Percentiles rank a stretch among this genome's conserved stretches.
Conservation (phyloP, 208 protist genomes). For the Leishmania guyanensis region DNA sequence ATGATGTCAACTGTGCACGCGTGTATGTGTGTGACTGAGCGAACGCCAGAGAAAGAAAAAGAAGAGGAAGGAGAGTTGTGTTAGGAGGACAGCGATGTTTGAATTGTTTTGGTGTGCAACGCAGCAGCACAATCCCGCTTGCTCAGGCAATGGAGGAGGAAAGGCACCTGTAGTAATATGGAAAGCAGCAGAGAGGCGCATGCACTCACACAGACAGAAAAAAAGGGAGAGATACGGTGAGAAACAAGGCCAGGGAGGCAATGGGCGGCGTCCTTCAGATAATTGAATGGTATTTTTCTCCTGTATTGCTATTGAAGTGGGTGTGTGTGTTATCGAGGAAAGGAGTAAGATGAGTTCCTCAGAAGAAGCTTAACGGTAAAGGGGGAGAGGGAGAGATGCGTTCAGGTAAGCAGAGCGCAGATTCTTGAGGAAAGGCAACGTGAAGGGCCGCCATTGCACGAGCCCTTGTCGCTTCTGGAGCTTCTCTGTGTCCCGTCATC, state of each 20-base stretch:
- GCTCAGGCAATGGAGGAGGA: not conserved
- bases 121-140: not conserved
- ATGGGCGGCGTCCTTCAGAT: not conserved
- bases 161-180: not conserved
- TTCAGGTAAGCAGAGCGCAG: not conserved
- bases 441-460: not conserved
- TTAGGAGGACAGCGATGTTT: slow-evolving; percentile 2
- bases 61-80: not conserved
- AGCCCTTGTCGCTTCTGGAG: not conserved
- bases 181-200: not conserved
- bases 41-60: slow-evolving; percentile 3
- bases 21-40: slow-evolving; percentile 1
- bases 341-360: too few species aligned
- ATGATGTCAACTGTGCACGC: not conserved
- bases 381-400: not conserved
- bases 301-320: too few species aligned
- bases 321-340: not conserved
- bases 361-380: not conserved
- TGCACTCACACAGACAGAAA: not conserved
- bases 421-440: not conserved
- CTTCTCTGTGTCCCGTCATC: not conserved
- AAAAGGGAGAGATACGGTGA: not conserved
- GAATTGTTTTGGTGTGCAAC: not conserved
- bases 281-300: too few species aligned
- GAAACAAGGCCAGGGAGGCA: not conserved